phyloP scores from a whole-genome alignment of 1,284 basidiomycete species.

The Apiotrichum porosum region DNA sequence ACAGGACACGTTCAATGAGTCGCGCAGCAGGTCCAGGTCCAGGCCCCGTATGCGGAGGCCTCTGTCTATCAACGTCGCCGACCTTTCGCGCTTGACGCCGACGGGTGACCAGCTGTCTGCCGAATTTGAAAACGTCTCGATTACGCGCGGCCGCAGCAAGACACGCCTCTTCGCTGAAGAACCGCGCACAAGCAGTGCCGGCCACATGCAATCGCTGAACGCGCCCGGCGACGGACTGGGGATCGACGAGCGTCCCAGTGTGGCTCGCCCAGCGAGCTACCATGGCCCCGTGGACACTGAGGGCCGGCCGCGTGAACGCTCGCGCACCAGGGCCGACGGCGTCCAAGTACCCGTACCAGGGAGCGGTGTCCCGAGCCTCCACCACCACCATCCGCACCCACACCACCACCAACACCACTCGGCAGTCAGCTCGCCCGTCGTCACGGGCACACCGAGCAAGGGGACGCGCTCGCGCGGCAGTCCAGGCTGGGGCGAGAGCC shows the following conservation, averaged over 20 bases:
- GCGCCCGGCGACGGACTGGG: not conserved
- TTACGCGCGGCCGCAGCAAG: slow-evolving; percentile 8
- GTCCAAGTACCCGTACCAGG: slow-evolving; percentile 1
- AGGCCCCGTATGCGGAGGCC: slow-evolving; percentile 1
- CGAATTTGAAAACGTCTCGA: slow-evolving; percentile 6
- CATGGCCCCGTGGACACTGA: not conserved
- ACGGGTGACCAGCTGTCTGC: slow-evolving; percentile 1
- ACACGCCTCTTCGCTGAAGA: not conserved
- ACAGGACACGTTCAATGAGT: too few relatives aligned
- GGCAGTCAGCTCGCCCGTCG: not conserved
- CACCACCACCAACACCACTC: not conserved
- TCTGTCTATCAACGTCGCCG: not conserved
- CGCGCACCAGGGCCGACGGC: not conserved
- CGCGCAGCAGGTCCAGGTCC: not conserved
- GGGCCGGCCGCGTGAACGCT: not conserved
- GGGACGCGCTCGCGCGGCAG: not conserved
- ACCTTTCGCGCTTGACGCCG: not conserved
- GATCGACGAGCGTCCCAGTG: too few relatives aligned
- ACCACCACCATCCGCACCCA: not conserved
- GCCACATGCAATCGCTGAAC: not conserved
- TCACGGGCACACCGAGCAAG: not conserved
- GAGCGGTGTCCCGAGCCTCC: not conserved
- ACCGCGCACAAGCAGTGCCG: not conserved
- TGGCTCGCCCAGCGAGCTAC: not conserved
- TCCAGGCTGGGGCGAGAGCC: not conserved